phyloP scores from a whole-genome alignment of 73 alveolate species.

The Tetrahymena malaccensis region DNA sequence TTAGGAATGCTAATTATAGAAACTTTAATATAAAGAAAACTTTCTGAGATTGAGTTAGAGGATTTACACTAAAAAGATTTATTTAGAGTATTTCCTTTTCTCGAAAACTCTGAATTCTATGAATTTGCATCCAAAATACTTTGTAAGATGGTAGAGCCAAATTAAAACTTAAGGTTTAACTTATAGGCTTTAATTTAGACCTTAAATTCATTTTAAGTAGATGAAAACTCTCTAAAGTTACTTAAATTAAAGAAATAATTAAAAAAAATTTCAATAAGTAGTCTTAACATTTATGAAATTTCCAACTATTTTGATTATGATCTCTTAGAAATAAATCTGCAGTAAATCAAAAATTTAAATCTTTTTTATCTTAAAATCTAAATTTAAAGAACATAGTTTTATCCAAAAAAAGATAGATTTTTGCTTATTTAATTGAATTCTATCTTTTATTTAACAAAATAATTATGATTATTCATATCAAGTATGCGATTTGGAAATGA shows the following conservation, averaged over 20 bases:
- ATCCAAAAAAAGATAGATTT: too few relatives aligned
- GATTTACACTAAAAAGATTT: too few relatives aligned
- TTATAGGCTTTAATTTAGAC: background rate
- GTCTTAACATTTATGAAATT: background rate
- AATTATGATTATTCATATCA: too few relatives aligned
- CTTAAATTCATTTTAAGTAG: background rate
- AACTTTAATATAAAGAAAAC: background rate
- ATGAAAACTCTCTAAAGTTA: background rate
- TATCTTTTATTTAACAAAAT: too few relatives aligned
- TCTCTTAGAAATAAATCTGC: background rate
- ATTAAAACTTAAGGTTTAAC: background rate
- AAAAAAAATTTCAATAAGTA: too few relatives aligned
- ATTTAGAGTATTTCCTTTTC: background rate
- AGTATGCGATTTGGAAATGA: too few relatives aligned
- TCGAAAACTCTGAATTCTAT: background rate
- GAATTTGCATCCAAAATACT: background rate
- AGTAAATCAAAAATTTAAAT: too few relatives aligned
- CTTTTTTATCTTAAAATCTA: too few relatives aligned
- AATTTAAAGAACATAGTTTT: too few relatives aligned
- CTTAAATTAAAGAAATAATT: background rate
- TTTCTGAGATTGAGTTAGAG: background rate
- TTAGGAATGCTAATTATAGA: background rate
- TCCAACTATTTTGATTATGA: background rate
- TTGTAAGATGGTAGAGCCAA: background rate
- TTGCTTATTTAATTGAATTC: too few relatives aligned